Conservation (phyloP, 176 grass and related monocot species). For the sorghum (Sorghum bicolor) region Sorghum_bicolor_NCBIv3 NC_012879.2:13039501-13040000, state of each 20-base stretch:
- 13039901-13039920: too few species aligned
- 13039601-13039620: neutral
- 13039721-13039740: neutral
- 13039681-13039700: neutral
- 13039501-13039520: slow-evolving; percentile 4
- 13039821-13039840: too few species aligned
- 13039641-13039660: neutral
- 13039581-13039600: neutral
- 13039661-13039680: neutral
- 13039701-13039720: neutral
- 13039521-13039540: fast-evolving
- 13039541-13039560: neutral
- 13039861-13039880: too few species aligned
- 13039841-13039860: too few species aligned
- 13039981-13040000: too few species aligned
- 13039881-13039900: too few species aligned
- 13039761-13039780: neutral
- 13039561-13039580: neutral
- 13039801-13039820: too few species aligned
- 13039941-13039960: too few species aligned
- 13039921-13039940: too few species aligned
- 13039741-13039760: neutral
- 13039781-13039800: too few species aligned
- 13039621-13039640: neutral
- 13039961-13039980: too few species aligned